Base-by-base conservation (phyloP, 371 early-diverging fungal genomes). In the Rhizopus arrhizus region DNA sequence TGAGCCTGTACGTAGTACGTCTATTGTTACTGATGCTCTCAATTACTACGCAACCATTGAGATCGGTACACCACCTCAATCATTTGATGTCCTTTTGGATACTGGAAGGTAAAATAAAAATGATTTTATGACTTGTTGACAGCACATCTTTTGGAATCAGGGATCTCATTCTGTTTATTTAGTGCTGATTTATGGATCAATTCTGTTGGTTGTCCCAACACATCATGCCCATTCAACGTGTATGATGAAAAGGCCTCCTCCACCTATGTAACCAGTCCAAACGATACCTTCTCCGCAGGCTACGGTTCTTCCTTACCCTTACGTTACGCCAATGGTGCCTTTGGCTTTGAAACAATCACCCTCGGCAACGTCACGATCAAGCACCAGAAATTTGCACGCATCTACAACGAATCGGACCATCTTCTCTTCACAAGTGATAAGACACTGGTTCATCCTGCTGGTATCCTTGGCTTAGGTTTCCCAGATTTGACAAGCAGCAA, bases 291-390 rank as follows among this genome's bases (percentile, higher is more conserved):
- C 31, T 35, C 36, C 2, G 64, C 69, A 15, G 13, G 35, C 15
- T 77, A 74, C 35, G 72, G 74, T 5, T 58, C 58, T 12, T 72
- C 69, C 48, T 35, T n/a, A 0, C 7, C 8, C 8, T 5, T 13
- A 43, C 57, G 13, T 2, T 38, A 55, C 29, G 73, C 68, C 31
- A 53, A 56, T 33, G 76, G 79, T 34, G 13, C 48, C 58, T 28
- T 40, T 52, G 53, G 35, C 10, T 53, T 72, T 62, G 96, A 95
- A 62, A 74, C 71, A 1, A 59, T 96, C 38, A 78, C 64, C 5
- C 65, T 74, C 11, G 63, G 65, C 10, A 56, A 34, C 3, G 42
- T 63, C 16, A 53, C 64, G 10, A 71, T 74, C 5, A 48, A 49
- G n/a, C 54, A 61, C 12, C 75, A 75, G 29, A 61, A 34, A 29